Conservation (phyloP, 345 rosid species). For the Brassica napus region Da-Ae NC_063450.1:28738501-28739000, state of each 20-base stretch:
- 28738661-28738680: conserved; percentile 93
- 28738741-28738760: not conserved
- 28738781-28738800: too few relatives aligned
- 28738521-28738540: not conserved
- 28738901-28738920: too few relatives aligned
- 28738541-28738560: conserved; percentile 58
- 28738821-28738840: too few relatives aligned
- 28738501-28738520: not conserved
- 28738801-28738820: too few relatives aligned
- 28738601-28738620: conserved; percentile 90
- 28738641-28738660: conserved; percentile 90
- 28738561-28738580: conserved; percentile 73
- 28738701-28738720: not conserved
- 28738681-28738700: conserved; percentile 71
- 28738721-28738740: not conserved
- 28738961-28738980: too few relatives aligned
- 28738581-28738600: conserved; percentile 93
- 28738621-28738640: conserved; percentile 83
- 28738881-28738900: too few relatives aligned
- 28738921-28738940: too few relatives aligned
- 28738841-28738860: too few relatives aligned
- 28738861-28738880: too few relatives aligned
- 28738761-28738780: not conserved
- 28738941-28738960: too few relatives aligned
- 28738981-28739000: conserved; percentile 48